phyloP scores from a whole-genome alignment of 2,329 filamentous ascomycete genomes.

The Cytospora chrysosperma region DNA sequence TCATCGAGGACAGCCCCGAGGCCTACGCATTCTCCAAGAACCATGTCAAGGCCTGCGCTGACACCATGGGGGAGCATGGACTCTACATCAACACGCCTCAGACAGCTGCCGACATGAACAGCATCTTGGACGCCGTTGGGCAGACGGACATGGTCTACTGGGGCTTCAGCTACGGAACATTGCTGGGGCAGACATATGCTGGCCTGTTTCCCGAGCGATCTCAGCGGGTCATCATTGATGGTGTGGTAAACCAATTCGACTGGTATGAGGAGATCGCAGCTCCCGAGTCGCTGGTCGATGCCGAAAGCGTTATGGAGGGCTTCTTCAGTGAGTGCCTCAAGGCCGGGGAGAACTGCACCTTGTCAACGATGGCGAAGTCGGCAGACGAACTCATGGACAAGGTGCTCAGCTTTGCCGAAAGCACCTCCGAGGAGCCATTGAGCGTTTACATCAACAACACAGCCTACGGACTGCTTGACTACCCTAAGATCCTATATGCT shows the following conservation, averaged over 20 bases:
- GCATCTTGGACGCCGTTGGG: constrained; percentile 44
- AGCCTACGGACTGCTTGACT: constrained; percentile 39
- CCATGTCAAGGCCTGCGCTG: constrained; percentile 40
- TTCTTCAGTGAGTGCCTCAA: constrained; percentile 48
- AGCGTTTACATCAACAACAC: constrained; percentile 43
- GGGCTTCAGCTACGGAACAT: constrained; percentile 42
- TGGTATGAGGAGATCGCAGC: constrained; percentile 43
- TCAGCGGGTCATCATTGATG: constrained; percentile 38
- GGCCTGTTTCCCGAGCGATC: constrained; percentile 37
- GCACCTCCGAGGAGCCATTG: constrained; percentile 40
- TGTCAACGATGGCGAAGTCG: constrained; percentile 39
- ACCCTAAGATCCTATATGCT: constrained; percentile 35
- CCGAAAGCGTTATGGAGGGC: constrained; percentile 40
- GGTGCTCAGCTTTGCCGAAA: constrained; percentile 34
- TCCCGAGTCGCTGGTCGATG: constrained; percentile 41
- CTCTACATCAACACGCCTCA: constrained; percentile 49
- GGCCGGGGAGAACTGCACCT: constrained; percentile 46
- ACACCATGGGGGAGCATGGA: constrained; percentile 45
- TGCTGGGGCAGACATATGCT: constrained; percentile 42
- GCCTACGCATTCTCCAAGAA: constrained; percentile 43
- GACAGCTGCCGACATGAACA: constrained; percentile 52
- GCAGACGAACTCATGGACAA: constrained; percentile 36
- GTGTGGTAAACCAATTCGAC: constrained; percentile 35
- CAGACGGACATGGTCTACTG: constrained; percentile 40
- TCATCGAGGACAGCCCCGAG: constrained; percentile 37